phyloP scores from a whole-genome alignment of 495 filamentous ascomycete species.

The Annulohypoxylon nitens region DNA sequence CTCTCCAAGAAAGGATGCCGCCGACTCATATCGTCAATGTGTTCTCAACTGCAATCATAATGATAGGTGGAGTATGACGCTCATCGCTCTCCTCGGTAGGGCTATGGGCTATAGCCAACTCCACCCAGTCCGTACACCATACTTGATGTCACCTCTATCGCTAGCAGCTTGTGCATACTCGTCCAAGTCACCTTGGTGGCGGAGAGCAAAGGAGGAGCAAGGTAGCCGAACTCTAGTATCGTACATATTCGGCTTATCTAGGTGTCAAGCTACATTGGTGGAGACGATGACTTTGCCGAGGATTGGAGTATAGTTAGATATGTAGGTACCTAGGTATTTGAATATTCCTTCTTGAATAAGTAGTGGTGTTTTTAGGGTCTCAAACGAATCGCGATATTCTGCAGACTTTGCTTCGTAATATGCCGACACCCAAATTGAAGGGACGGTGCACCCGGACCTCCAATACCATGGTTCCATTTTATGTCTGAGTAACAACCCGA shows the following conservation, averaged over 20 bases:
- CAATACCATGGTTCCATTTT: background rate
- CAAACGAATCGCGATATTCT: slow-evolving; percentile 18
- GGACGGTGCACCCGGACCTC: background rate
- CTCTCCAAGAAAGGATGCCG: background rate
- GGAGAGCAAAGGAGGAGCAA: slow-evolving; percentile 1
- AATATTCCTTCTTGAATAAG: background rate
- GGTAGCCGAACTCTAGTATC: background rate
- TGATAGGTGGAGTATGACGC: background rate
- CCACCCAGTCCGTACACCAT: slow-evolving; percentile 7
- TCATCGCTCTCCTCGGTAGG: background rate
- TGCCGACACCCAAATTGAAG: background rate
- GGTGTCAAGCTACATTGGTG: background rate
- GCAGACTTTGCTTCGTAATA: background rate
- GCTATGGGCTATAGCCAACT: slow-evolving; percentile 1
- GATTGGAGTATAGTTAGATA: background rate
- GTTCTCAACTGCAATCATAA: background rate
- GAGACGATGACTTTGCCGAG: background rate
- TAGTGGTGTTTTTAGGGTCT: slow-evolving; percentile 3
- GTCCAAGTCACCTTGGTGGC: background rate
- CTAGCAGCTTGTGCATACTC: background rate
- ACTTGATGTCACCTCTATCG: background rate
- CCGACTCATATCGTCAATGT: background rate
- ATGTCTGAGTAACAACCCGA: background rate
- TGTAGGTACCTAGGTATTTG: background rate
- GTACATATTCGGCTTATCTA: background rate